These are phyloP conservation scores for Rhizoclosmatium globosum DNA, from an alignment of 192 early-diverging fungal species.

Conservation along the genomic window DNA sequence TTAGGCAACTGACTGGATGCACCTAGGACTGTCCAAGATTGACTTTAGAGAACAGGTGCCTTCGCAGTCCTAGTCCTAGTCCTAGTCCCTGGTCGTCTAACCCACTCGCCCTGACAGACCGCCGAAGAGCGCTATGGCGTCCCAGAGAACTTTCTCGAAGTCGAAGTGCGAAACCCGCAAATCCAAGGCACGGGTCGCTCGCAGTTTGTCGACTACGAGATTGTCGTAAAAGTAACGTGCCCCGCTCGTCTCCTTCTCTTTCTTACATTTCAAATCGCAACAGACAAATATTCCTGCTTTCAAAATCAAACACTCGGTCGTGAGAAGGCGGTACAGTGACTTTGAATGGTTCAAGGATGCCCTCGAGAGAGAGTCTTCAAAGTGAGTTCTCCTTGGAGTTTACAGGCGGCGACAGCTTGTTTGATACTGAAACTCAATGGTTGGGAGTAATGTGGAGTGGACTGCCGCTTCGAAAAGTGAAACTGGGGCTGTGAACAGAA, in stretches of 20 bases:
- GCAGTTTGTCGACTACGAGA: slow-evolving; percentile 96
- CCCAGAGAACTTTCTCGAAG: slow-evolving; percentile 98
- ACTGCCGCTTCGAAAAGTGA: no score
- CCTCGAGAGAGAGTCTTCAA: slow-evolving; percentile 86
- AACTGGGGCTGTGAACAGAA: no score
- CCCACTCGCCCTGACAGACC: slow-evolving; percentile 35
- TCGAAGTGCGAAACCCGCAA: slow-evolving; percentile 90
- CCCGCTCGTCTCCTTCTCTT: no score
- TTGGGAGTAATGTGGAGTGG: no score
- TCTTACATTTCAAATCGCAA: neutral
- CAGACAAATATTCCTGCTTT: slow-evolving; percentile 97
- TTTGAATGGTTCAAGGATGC: slow-evolving; percentile 99
- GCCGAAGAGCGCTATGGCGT: slow-evolving; percentile 78
- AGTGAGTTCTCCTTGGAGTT: slow-evolving; percentile 27
- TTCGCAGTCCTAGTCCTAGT: no score
- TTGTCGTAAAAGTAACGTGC: slow-evolving; percentile 90
- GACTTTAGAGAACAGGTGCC: slow-evolving; percentile 57
- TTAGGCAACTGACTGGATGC: neutral
- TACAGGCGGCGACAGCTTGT: no score
- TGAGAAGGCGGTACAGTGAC: slow-evolving; percentile 94
- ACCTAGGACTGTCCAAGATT: slow-evolving; percentile 39
- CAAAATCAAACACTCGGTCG: slow-evolving; percentile 82
- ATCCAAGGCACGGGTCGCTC: slow-evolving; percentile 82
- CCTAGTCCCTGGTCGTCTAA: neutral
- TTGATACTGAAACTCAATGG: neutral